A percentile compares a stretch with the other conserved stretches of the same genome.
phyloP scores from a whole-genome alignment of 2,329 filamentous ascomycete genomes.

The Stagonosporopsis cucurbitacearum region DNA sequence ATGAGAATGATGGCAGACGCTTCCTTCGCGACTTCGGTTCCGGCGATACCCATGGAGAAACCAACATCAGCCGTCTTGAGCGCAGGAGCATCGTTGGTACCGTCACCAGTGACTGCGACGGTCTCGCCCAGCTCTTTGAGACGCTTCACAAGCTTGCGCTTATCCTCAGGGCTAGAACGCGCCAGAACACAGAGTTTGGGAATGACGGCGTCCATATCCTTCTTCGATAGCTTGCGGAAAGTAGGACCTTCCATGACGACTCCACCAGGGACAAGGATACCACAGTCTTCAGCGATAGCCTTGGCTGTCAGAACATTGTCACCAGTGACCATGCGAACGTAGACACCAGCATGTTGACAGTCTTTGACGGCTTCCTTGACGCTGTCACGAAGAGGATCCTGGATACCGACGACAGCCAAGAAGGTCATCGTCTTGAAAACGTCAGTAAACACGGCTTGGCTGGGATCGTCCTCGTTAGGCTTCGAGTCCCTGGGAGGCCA shows the following conservation, averaged over 20 bases:
- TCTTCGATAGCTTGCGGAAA: conserved; percentile 73
- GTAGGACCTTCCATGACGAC: conserved; percentile 79
- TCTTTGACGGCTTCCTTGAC: conserved; percentile 75
- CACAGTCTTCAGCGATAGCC: conserved; percentile 79
- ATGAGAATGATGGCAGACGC: conserved; percentile 85
- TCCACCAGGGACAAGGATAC: conserved; percentile 73
- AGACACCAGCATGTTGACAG: conserved; percentile 78
- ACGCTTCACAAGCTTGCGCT: conserved; percentile 68
- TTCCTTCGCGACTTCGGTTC: conserved; percentile 84
- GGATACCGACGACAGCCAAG: conserved; percentile 77
- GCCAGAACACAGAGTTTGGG: conserved; percentile 72
- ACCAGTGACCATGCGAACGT: conserved; percentile 85
- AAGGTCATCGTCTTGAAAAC: conserved; percentile 77
- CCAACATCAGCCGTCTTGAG: conserved; percentile 82
- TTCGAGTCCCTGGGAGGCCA: conserved; percentile 74
- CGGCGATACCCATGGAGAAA: conserved; percentile 85
- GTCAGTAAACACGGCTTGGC: conserved; percentile 69
- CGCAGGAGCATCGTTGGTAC: conserved; percentile 83
- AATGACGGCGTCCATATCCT: conserved; percentile 62
- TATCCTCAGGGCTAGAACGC: conserved; percentile 73
- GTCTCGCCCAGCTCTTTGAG: conserved; percentile 74
- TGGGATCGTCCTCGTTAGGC: conserved; percentile 66
- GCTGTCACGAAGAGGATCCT: conserved; percentile 77
- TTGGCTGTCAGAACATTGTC: conserved; percentile 81
- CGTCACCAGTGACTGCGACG: conserved; percentile 82